Evolutionary conservation across 2,329 filamentous ascomycete species (phyloP), one percentile per base, ranked within the genome.

Genomic region (Aspergillus nomiae): DNA sequence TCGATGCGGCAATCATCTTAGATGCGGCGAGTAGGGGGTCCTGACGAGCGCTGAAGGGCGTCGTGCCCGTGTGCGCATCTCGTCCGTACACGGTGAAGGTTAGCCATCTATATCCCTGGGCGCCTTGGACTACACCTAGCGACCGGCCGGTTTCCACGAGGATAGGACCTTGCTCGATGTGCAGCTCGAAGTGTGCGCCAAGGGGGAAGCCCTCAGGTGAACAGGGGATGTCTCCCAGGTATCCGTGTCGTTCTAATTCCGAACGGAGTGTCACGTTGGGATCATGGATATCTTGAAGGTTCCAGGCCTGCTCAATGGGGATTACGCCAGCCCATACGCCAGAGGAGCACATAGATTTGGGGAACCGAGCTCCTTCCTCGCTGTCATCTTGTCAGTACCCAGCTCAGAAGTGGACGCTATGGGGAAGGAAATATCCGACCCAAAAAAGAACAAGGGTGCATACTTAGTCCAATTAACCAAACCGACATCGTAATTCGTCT

Each of bases 141-240:
- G 87, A 87, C 62, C 85, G 82, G 16, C 81, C 76, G 16, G 83
- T 81, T 28, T 83, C 82, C 69, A 92, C 89, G 0, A 94, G 82
- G 16, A 91, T 85, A 0, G 90, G 89, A 0, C 90, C 90, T 73
- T 94, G 91, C 73, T 94, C 91, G 54, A 94, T 94, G 71, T 94
- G 91, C 4, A 94, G 81, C 74, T 94, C 90, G 70, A 94, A 93
- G 72, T 93, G 90, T 0, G 90, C 90, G 0, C 85, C 89, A 72
- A 93, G 86, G 0, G 89, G 89, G 46, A 83, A 84, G 24, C 80
- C 81, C 60, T 82, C 75, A 69, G 86, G 77, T 60, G 82, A 86
- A 24, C 85, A 84, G 14, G 84, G 80, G 0, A 82, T 77, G 0
- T 76, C 68, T 4, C 90, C 91, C 0, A 91, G 76, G 65, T 90